Evolutionary conservation across 2,329 filamentous ascomycete genomes (phyloP).

Genomic region (Calonectria ilicicola): DNA sequence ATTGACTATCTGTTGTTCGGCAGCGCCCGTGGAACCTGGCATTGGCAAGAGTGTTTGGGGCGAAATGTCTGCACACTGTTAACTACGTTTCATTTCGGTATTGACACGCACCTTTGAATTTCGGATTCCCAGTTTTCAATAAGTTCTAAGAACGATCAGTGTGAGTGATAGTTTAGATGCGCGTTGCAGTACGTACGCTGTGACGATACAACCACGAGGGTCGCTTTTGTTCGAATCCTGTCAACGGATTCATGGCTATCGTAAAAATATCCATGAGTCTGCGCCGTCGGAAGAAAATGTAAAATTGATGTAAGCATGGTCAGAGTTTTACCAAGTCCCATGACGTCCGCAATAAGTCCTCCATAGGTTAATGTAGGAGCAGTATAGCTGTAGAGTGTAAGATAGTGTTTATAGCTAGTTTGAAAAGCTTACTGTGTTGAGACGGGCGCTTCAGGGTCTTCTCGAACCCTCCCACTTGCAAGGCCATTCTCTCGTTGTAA

Average conservation of each 20-base stretch:
- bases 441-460: not conserved
- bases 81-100: not conserved
- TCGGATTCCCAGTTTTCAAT: slow-evolving; percentile 54
- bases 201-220: slow-evolving; percentile 7
- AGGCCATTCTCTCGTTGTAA: slow-evolving; percentile 1
- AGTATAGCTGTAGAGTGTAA: not conserved
- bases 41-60: slow-evolving; percentile 37
- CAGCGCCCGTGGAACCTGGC: slow-evolving; percentile 52
- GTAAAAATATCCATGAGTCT: not conserved
- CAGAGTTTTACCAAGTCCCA: slow-evolving; percentile 28
- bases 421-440: not conserved
- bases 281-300: not conserved
- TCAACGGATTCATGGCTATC: not conserved
- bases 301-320: slow-evolving; percentile 17
- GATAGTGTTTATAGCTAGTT: not conserved
- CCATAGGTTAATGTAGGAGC: not conserved
- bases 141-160: slow-evolving; percentile 45
- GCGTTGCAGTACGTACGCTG: not conserved
- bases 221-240: not conserved
- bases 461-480: not conserved
- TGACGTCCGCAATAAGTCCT: slow-evolving; percentile 20
- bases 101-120: slow-evolving; percentile 47
- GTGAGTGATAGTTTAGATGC: not conserved
- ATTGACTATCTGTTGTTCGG: slow-evolving; percentile 39
- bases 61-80: slow-evolving; percentile 46